Percentiles rank a stretch among this genome's conserved stretches.
Conservation (phyloP, 768 basidiomycete genomes). For the Albatrellus ellisii region DNA sequence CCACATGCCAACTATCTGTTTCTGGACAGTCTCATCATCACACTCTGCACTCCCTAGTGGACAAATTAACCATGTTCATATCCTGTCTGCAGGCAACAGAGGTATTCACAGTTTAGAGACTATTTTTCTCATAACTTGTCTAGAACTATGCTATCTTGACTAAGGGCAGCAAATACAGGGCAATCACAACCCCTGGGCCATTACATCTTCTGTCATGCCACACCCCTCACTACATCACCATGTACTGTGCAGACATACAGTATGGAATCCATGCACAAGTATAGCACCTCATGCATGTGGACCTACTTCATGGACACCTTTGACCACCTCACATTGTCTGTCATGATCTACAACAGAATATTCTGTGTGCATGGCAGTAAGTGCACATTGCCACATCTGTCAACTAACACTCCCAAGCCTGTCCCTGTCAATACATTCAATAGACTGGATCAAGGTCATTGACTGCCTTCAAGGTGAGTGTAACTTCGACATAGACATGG, state of each 20-base stretch:
- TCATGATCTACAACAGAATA: conserved; percentile 97
- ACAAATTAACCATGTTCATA: not conserved
- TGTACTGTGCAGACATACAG: conserved; percentile 83
- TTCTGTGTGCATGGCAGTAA: conserved; percentile 97
- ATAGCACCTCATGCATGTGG: conserved; percentile 93
- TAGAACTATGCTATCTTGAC: conserved; percentile 94
- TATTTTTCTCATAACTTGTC: conserved; percentile 90
- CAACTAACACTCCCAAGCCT: conserved; percentile 43
- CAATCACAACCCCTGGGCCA: conserved; percentile 95
- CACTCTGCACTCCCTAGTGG: not conserved
- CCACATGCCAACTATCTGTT: conserved; percentile 98
- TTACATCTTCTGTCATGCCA: conserved; percentile 33
- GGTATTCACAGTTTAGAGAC: conserved; percentile 98
- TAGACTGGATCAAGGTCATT: conserved; percentile 98
- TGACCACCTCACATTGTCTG: conserved; percentile 93
- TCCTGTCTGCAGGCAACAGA: conserved; percentile 59
- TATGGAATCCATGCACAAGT: conserved; percentile 95
- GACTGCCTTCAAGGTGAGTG: conserved; percentile 87
- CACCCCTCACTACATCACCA: not conserved
- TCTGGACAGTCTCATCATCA: conserved; percentile 48
- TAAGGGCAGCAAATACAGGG: conserved; percentile 93
- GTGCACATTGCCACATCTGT: conserved; percentile 15
- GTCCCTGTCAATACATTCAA: conserved; percentile 95
- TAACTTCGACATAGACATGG: not conserved
- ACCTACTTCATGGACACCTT: conserved; percentile 99